Conservation (phyloP, 306 rosid species). For the Calophaca sinica region DNA sequence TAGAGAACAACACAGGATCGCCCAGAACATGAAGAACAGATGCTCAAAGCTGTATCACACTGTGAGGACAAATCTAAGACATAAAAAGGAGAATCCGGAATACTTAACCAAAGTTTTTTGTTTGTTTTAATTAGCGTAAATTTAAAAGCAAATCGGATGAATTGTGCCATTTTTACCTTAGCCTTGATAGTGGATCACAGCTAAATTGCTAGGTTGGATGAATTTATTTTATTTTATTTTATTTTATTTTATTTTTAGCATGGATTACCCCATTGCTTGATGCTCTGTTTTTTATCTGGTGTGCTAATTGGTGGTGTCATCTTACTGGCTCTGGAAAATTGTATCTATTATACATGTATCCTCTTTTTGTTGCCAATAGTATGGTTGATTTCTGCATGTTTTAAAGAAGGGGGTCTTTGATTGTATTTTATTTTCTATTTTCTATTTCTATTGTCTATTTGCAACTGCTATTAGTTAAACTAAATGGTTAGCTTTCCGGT, state of each 20-base stretch:
- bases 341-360: neutral
- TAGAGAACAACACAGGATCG: neutral
- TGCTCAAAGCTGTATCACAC: neutral
- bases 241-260: too few species aligned
- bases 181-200: neutral
- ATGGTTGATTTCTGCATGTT: neutral
- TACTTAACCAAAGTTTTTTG: neutral
- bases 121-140: neutral
- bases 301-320: conserved; percentile 4
- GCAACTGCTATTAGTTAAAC: conserved; percentile 17
- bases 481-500: neutral
- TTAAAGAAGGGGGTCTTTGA: neutral
- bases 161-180: conserved; percentile 6
- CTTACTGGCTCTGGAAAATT: neutral
- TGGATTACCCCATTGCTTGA: neutral
- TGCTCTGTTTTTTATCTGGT: neutral
- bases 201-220: neutral
- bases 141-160: neutral
- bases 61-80: neutral
- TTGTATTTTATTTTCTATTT: conserved; percentile 15
- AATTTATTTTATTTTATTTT: too few species aligned
- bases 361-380: too few species aligned
- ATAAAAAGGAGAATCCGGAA: neutral
- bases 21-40: neutral
- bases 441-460: neutral